A percentile compares a stretch with the other conserved stretches of the same genome.
phyloP scores from a whole-genome alignment of 805 yeast genomes.

The Komagataella ulmi region DNA sequence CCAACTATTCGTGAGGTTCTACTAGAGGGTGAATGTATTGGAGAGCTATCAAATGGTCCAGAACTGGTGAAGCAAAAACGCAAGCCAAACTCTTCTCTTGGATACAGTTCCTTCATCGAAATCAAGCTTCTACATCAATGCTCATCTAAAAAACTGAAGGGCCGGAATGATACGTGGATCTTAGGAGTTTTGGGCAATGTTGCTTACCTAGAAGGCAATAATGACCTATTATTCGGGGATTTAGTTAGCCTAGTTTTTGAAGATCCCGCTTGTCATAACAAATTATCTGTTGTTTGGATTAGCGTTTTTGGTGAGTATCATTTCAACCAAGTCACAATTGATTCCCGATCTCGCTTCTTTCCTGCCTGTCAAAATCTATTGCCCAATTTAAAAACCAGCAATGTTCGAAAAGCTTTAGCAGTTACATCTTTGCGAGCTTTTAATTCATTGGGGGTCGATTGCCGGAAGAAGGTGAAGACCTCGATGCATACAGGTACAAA shows the following conservation, averaged over 20 bases:
- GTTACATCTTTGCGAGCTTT: slow-evolving; percentile 57
- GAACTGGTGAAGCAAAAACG: neutral
- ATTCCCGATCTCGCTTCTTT: slow-evolving; percentile 51
- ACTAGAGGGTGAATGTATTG: neutral
- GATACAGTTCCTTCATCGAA: neutral
- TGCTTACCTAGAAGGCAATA: slow-evolving; percentile 34
- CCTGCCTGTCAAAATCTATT: slow-evolving; percentile 67
- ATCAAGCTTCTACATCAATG: neutral
- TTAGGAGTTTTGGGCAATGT: slow-evolving; percentile 14
- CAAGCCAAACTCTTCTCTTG: neutral
- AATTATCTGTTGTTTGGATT: slow-evolving; percentile 22
- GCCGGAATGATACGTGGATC: neutral
- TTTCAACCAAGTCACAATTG: slow-evolving; percentile 44
- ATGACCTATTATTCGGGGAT: slow-evolving; percentile 32
- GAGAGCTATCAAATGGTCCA: neutral
- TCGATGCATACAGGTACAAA: slow-evolving; percentile 2
- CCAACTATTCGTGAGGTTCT: neutral
- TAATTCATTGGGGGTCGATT: neutral
- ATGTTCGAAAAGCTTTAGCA: slow-evolving; percentile 66
- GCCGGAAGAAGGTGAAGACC: neutral
- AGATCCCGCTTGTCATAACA: slow-evolving; percentile 20
- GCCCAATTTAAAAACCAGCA: slow-evolving; percentile 32
- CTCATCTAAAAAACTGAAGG: neutral
- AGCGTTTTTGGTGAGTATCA: slow-evolving; percentile 57
- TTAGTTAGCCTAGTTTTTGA: slow-evolving; percentile 37